Conservation (phyloP, 345 rosid species). For the Leavenworthia alabamica region DNA sequence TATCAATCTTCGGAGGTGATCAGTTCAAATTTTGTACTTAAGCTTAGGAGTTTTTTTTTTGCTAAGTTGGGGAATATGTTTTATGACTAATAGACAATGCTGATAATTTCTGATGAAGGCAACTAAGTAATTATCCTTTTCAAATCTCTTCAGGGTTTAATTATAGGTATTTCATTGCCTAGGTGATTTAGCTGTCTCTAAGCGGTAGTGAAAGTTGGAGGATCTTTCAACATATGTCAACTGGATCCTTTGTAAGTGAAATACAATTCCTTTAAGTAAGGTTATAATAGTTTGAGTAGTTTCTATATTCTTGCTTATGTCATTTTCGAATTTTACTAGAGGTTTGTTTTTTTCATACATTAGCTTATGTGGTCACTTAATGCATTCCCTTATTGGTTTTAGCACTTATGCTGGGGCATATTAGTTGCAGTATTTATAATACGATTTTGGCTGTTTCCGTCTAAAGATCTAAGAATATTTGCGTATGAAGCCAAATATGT, state of each 20-base stretch:
- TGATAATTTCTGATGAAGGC: neutral
- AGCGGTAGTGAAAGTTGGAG: neutral
- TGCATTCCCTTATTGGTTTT: conserved; percentile 3
- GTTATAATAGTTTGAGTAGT: neutral
- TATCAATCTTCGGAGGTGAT: conserved; percentile 4
- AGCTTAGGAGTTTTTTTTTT: neutral
- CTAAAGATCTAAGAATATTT: neutral
- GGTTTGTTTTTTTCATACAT: neutral
- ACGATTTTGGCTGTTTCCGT: neutral
- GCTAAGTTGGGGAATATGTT: conserved; percentile 7
- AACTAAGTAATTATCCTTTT: conserved; percentile 7
- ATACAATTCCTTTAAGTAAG: neutral
- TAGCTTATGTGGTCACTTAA: neutral
- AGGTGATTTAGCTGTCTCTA: neutral
- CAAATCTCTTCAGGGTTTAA: neutral
- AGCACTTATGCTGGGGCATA: conserved; percentile 11
- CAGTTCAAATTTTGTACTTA: conserved; percentile 12
- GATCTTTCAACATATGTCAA: neutral
- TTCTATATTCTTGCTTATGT: neutral
- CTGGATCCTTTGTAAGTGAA: neutral
- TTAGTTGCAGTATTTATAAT: conserved; percentile 9
- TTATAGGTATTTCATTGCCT: neutral
- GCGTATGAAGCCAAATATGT: conserved; percentile 5
- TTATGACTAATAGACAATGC: conserved; percentile 1
- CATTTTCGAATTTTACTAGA: neutral